Conservation (phyloP, 2,329 filamentous ascomycete genomes). For the Penicillium oxalicum region DNA sequence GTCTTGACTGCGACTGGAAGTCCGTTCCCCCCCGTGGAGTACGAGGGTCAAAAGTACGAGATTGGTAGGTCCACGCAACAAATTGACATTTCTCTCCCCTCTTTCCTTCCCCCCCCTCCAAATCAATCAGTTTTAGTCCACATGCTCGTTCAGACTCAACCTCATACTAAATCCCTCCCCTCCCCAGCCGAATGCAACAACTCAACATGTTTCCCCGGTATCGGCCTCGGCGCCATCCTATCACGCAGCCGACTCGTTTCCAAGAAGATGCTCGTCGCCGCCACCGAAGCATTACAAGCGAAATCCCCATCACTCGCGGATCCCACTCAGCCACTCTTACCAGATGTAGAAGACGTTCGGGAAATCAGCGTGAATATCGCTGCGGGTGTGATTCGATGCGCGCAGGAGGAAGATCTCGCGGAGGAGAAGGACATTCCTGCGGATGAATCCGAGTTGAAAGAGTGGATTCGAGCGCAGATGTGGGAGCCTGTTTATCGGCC, state of each 20-base stretch:
- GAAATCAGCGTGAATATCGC: slow-evolving; percentile 74
- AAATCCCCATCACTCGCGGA: slow-evolving; percentile 66
- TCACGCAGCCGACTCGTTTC: slow-evolving; percentile 61
- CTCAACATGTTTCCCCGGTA: slow-evolving; percentile 76
- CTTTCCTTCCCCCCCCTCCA: too few relatives aligned
- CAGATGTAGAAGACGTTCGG: slow-evolving; percentile 68
- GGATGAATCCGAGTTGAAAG: slow-evolving; percentile 29
- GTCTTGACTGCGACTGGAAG: slow-evolving; percentile 78
- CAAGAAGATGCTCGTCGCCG: slow-evolving; percentile 75
- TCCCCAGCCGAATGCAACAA: slow-evolving; percentile 77
- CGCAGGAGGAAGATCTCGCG: slow-evolving; percentile 63
- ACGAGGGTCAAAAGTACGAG: slow-evolving; percentile 49
- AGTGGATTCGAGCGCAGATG: slow-evolving; percentile 40
- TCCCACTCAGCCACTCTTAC: slow-evolving; percentile 61
- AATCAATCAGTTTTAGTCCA: too few relatives aligned
- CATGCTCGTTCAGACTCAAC: too few relatives aligned
- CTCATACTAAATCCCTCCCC: too few relatives aligned
- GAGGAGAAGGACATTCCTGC: slow-evolving; percentile 60
- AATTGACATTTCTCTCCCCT: too few relatives aligned
- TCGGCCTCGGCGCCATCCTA: slow-evolving; percentile 73
- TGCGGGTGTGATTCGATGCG: slow-evolving; percentile 64
- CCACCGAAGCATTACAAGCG: slow-evolving; percentile 65
- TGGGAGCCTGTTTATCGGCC: slow-evolving; percentile 37
- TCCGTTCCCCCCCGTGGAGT: slow-evolving; percentile 69
- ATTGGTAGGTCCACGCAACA: slow-evolving; percentile 39